Conservation (phyloP, 1,284 basidiomycete species). For the Anthracocystis panici-leucophaei region DNA sequence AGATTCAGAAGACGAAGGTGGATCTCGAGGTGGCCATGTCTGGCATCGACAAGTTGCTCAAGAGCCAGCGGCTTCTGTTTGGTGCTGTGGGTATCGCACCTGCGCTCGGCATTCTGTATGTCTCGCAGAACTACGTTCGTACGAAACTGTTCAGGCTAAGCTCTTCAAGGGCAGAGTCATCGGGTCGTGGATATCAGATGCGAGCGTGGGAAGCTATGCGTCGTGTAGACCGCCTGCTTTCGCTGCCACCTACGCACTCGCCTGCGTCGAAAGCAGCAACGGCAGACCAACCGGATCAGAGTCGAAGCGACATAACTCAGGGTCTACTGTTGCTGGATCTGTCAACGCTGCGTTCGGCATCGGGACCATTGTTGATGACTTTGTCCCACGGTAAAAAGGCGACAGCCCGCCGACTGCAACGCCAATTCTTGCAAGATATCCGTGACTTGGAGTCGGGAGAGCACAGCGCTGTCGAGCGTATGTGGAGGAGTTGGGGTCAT, state of each 20-base stretch:
- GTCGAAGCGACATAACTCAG: constrained; percentile 71
- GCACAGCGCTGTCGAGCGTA: constrained; percentile 77
- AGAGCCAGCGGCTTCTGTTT: constrained; percentile 95
- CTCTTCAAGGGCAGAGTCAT: constrained; percentile 71
- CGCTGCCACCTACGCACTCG: constrained; percentile 36
- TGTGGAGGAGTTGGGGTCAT: constrained; percentile 85
- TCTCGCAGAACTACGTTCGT: constrained; percentile 71
- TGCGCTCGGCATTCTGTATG: constrained; percentile 83
- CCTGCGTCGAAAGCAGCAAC: background rate
- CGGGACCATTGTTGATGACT: constrained; percentile 47
- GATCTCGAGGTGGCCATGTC: constrained; percentile 88
- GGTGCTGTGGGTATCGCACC: constrained; percentile 97
- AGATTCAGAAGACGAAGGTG: constrained; percentile 96
- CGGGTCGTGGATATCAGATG: constrained; percentile 68
- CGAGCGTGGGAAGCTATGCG: constrained; percentile 71
- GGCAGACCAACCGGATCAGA: background rate
- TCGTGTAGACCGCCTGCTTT: constrained; percentile 68
- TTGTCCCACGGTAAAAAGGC: constrained; percentile 45
- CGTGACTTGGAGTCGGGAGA: constrained; percentile 79
- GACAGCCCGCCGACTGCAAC: constrained; percentile 72
- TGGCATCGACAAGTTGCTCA: constrained; percentile 90
- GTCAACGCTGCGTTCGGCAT: constrained; percentile 76
- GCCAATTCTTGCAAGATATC: constrained; percentile 87
- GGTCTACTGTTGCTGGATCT: constrained; percentile 81
- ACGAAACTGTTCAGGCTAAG: constrained; percentile 74